phyloP scores from a whole-genome alignment of 129 eudicot genomes.

The Pulicaria dysenterica region DNA sequence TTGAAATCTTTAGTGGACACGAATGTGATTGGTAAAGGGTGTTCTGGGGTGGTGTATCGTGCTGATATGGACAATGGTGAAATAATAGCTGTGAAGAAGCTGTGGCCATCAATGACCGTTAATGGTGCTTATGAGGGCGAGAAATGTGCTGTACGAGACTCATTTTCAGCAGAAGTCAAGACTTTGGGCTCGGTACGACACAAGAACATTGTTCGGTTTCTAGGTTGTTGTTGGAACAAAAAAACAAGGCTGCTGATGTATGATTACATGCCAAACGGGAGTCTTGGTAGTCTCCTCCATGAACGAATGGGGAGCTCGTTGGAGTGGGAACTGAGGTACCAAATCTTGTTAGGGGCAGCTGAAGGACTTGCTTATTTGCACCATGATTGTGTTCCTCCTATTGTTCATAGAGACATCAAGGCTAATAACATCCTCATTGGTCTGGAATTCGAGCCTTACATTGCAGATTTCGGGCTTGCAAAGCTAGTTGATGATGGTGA shows the following conservation, averaged over 20 bases:
- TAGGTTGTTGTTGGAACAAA: slow-evolving; percentile 88
- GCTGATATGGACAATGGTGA: slow-evolving; percentile 76
- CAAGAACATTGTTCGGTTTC: slow-evolving; percentile 81
- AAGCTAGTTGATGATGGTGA: slow-evolving; percentile 90
- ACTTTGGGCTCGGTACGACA: slow-evolving; percentile 85
- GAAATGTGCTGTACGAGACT: slow-evolving; percentile 56
- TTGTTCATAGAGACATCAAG: slow-evolving; percentile 88
- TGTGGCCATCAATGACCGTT: slow-evolving; percentile 66
- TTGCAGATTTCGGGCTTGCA: slow-evolving; percentile 94
- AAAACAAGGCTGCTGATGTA: slow-evolving; percentile 78
- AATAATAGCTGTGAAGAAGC: slow-evolving; percentile 81
- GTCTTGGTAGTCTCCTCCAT: slow-evolving; percentile 78
- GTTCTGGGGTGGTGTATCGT: slow-evolving; percentile 82
- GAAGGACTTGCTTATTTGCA: slow-evolving; percentile 83
- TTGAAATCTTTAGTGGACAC: slow-evolving; percentile 70
- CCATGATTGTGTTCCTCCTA: slow-evolving; percentile 90
- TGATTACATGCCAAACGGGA: slow-evolving; percentile 95
- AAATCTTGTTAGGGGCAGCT: slow-evolving; percentile 74
- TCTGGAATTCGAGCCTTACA: slow-evolving; percentile 82
- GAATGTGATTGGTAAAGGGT: slow-evolving; percentile 86
- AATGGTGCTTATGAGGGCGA: slow-evolving; percentile 43
- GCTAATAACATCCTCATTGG: slow-evolving; percentile 93
- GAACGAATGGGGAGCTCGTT: slow-evolving; percentile 62
- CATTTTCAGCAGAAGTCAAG: slow-evolving; percentile 83
- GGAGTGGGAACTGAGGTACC: slow-evolving; percentile 86